Evolutionary conservation across 2,329 filamentous ascomycete genomes (phyloP).

Genomic region (Periconia digitata): DNA sequence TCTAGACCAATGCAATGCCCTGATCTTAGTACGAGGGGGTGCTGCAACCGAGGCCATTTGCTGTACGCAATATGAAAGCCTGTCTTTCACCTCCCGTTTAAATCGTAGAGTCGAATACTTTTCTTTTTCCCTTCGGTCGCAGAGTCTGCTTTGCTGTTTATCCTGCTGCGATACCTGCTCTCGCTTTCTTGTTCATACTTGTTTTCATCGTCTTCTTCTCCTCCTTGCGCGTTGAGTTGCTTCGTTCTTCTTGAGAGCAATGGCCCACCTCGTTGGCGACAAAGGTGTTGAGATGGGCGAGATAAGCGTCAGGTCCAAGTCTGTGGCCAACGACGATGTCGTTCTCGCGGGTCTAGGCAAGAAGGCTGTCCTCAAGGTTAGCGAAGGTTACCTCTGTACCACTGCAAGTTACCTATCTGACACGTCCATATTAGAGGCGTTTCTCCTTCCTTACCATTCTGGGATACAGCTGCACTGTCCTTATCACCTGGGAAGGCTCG

Average conservation of each 20-base stretch:
- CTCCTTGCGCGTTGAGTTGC: neutral
- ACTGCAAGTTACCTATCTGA: neutral
- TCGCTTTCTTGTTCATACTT: neutral
- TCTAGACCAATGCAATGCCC: too few species aligned
- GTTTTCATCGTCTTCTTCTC: neutral
- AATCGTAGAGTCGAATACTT: too few species aligned
- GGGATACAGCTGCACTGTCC: conserved; percentile 29
- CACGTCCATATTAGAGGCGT: conserved; percentile 16
- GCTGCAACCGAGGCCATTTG: too few species aligned
- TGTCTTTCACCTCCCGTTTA: too few species aligned
- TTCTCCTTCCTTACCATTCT: conserved; percentile 31
- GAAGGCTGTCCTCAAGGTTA: neutral
- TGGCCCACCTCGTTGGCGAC: neutral
- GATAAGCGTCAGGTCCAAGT: neutral
- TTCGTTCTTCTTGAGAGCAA: neutral
- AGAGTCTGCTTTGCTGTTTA: too few species aligned
- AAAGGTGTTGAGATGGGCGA: neutral
- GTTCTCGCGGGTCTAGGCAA: neutral
- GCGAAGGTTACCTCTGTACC: neutral
- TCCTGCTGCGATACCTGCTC: neutral
- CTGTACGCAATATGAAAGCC: too few species aligned
- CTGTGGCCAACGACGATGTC: neutral
- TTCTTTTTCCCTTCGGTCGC: too few species aligned
- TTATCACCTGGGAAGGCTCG: conserved; percentile 33
- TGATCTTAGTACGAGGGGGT: too few species aligned